phyloP scores from a whole-genome alignment of 805 yeast species.

The Barnettozyma populi region DNA sequence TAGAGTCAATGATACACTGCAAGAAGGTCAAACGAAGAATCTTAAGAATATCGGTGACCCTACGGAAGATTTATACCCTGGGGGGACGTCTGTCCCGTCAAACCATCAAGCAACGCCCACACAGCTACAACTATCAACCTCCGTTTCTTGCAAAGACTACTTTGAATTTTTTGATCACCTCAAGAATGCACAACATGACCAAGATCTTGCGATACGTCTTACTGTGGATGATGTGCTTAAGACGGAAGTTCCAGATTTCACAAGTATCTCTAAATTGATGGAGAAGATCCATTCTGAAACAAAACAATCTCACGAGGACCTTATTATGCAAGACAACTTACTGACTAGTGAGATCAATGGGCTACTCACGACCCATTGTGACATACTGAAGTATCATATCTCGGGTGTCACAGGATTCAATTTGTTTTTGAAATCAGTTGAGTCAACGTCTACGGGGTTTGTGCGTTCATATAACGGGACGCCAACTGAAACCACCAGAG shows the following conservation, averaged over 20 bases:
- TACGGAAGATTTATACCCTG: background rate
- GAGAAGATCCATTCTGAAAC: background rate
- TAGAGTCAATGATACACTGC: background rate
- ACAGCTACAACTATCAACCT: background rate
- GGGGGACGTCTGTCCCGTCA: background rate
- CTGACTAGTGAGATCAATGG: background rate
- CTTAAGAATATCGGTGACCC: too few relatives aligned
- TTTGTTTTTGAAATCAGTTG: background rate
- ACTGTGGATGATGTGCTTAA: background rate
- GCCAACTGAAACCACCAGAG: background rate
- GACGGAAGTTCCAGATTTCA: background rate
- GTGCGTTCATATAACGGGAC: background rate
- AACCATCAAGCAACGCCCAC: background rate
- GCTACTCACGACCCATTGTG: background rate
- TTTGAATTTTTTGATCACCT: conserved; percentile 1
- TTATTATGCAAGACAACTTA: background rate
- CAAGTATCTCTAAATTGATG: background rate
- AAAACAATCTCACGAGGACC: background rate
- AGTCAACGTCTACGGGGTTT: background rate
- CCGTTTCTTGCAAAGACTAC: background rate
- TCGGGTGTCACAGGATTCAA: background rate
- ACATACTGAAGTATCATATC: background rate
- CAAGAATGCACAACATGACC: background rate
- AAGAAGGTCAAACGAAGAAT: background rate
- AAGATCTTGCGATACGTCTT: background rate